Evolutionary conservation across 2,329 filamentous ascomycete species (phyloP).

Genomic region (Phyllachora maydis): DNA sequence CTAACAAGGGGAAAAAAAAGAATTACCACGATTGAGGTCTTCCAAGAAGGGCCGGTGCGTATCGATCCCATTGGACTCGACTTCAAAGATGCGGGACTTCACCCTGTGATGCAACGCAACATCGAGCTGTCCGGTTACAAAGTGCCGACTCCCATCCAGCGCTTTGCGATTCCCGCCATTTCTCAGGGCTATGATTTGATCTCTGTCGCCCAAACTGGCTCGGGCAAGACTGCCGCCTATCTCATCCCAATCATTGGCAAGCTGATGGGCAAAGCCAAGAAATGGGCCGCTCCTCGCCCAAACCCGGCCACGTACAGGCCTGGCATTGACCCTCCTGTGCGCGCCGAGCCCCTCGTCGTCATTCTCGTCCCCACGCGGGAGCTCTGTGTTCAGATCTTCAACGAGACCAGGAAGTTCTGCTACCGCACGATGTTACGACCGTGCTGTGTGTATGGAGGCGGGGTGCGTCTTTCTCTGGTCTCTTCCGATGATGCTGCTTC

Average conservation of each 20-base stretch:
- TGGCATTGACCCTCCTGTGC: conserved; percentile 23
- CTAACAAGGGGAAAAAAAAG: too few species aligned
- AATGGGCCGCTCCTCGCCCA: conserved; percentile 60
- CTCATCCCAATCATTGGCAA: conserved; percentile 74
- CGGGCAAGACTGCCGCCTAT: conserved; percentile 89
- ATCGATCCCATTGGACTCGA: conserved; percentile 26
- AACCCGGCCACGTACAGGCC: conserved; percentile 34
- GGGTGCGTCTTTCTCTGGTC: too few species aligned
- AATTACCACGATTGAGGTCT: conserved; percentile 30
- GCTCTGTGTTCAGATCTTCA: conserved; percentile 84
- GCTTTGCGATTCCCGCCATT: conserved; percentile 66
- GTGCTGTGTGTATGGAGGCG: conserved; percentile 75
- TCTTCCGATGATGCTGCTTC: too few species aligned
- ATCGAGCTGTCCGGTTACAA: conserved; percentile 51
- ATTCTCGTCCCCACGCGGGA: conserved; percentile 77
- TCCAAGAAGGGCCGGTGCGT: conserved; percentile 31
- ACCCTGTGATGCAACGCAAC: conserved; percentile 67
- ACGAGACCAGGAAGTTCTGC: conserved; percentile 79
- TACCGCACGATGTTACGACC: conserved; percentile 91
- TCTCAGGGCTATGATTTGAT: conserved; percentile 62
- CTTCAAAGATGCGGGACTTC: conserved; percentile 64
- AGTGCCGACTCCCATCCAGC: conserved; percentile 69
- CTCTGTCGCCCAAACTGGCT: conserved; percentile 82
- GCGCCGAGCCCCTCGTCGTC: conserved; percentile 74
- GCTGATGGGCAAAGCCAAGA: conserved; percentile 90